These are phyloP conservation scores for Cyberlindnera veronae DNA, from an alignment of 805 yeast species.

Conservation along the genomic window DNA sequence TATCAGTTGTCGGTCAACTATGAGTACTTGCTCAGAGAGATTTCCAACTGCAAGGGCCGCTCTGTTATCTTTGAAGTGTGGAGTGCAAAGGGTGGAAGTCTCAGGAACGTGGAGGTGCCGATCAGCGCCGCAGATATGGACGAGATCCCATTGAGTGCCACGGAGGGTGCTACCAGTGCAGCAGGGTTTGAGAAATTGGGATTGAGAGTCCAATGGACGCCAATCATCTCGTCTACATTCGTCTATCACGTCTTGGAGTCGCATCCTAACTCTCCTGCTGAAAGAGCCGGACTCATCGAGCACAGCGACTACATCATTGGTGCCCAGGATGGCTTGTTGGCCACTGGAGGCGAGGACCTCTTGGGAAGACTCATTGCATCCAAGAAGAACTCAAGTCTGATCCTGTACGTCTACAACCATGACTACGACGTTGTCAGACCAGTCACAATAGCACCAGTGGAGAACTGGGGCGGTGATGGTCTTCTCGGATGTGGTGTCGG, in stretches of 20 bases:
- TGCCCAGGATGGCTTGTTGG: conserved; percentile 78
- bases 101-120: conserved; percentile 39
- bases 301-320: conserved; percentile 88
- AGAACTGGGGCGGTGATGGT: conserved; percentile 81
- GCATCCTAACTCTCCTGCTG: conserved; percentile 76
- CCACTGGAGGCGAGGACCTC: conserved; percentile 83
- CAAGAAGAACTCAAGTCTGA: conserved; percentile 42
- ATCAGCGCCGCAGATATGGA: conserved; percentile 30
- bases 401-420: conserved; percentile 79
- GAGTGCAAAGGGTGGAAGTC: conserved; percentile 81
- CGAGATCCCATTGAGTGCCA: conserved; percentile 25
- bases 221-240: conserved; percentile 68
- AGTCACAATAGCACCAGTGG: conserved; percentile 70
- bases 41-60: conserved; percentile 36
- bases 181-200: conserved; percentile 53
- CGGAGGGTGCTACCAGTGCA: conserved; percentile 23
- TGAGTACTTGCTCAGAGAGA: conserved; percentile 40
- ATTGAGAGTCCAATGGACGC: conserved; percentile 70
- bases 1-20: conserved; percentile 40
- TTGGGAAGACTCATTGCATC: conserved; percentile 64
- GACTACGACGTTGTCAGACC: conserved; percentile 85
- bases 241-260: conserved; percentile 85
- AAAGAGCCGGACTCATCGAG: conserved; percentile 75
- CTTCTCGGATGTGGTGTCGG: conserved; percentile 93
- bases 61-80: conserved; percentile 62